These are phyloP conservation scores for Pestalotiopsis sp. DNA, from an alignment of 2,329 filamentous ascomycete genomes.

Conservation along the genomic window DNA sequence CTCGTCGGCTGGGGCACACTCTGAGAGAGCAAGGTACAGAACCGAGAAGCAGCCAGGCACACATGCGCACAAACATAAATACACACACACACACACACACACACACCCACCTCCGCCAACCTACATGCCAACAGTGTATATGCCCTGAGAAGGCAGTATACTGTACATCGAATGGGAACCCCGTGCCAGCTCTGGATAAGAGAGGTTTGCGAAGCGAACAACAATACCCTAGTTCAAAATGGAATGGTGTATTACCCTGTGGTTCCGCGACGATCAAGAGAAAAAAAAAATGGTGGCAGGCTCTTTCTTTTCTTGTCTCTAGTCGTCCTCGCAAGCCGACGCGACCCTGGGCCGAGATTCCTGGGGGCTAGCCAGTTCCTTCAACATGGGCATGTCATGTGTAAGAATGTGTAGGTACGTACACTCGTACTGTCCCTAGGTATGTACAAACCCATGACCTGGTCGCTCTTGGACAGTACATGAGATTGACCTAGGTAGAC, in stretches of 20 bases:
- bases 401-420: background rate
- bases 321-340: slow-evolving; percentile 20
- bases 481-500: background rate
- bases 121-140: background rate
- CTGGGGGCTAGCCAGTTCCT: slow-evolving; percentile 18
- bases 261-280: background rate
- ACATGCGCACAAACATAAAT: background rate
- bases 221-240: background rate
- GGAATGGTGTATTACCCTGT: background rate
- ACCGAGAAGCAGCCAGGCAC: background rate
- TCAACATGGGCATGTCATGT: background rate
- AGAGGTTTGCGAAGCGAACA: background rate
- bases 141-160: background rate
- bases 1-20: slow-evolving; percentile 13
- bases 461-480: background rate
- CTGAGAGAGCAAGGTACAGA: slow-evolving; percentile 2
- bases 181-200: background rate
- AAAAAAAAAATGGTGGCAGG: slow-evolving; percentile 18
- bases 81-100: background rate
- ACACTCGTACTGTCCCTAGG: background rate
- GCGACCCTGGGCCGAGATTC: slow-evolving; percentile 39
- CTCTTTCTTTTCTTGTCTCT: slow-evolving; percentile 32
- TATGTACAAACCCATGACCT: background rate
- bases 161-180: background rate
- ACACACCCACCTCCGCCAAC: background rate